These are phyloP conservation scores for Porodaedalea pini DNA, from an alignment of 1,284 basidiomycete genomes.

Conservation along the genomic window DNA sequence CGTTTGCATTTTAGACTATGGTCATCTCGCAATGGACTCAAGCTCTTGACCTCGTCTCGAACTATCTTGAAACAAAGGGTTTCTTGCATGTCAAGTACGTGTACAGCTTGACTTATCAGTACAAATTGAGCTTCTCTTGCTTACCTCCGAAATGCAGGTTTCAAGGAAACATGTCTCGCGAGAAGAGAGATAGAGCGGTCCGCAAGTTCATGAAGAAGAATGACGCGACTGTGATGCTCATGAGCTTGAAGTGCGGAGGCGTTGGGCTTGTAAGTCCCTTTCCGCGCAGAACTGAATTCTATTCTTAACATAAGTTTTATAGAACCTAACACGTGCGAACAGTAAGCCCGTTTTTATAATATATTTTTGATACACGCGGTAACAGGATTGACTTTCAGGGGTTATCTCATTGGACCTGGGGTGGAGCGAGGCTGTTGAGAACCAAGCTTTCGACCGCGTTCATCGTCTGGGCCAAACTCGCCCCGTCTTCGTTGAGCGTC, in stretches of 20 bases:
- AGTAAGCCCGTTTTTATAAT: conserved; percentile 32
- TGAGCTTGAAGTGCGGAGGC: conserved; percentile 60
- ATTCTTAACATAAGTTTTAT: conserved; percentile 13
- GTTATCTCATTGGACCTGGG: conserved; percentile 60
- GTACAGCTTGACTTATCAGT: not conserved
- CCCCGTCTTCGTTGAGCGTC: conserved; percentile 53
- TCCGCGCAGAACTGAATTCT: not conserved
- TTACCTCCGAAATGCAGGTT: conserved; percentile 35
- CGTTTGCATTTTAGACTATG: conserved; percentile 37
- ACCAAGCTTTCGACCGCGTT: conserved; percentile 35
- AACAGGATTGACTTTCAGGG: conserved; percentile 19
- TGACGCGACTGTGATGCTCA: conserved; percentile 52
- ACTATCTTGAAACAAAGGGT: conserved; percentile 47
- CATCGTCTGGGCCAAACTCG: conserved; percentile 54
- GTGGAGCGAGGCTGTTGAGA: conserved; percentile 59
- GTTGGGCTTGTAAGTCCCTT: conserved; percentile 25
- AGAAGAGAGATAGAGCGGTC: conserved; percentile 48
- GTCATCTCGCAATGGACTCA: conserved; percentile 62
- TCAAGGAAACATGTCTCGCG: conserved; percentile 55
- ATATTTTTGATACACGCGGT: conserved; percentile 2
- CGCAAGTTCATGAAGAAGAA: conserved; percentile 53
- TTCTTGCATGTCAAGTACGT: conserved; percentile 51
- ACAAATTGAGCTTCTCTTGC: not conserved
- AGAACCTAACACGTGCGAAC: conserved; percentile 56
- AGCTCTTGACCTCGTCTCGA: conserved; percentile 51